Conservation (phyloP, 2,329 filamentous ascomycete genomes). For the Anthostomella pinea region DNA sequence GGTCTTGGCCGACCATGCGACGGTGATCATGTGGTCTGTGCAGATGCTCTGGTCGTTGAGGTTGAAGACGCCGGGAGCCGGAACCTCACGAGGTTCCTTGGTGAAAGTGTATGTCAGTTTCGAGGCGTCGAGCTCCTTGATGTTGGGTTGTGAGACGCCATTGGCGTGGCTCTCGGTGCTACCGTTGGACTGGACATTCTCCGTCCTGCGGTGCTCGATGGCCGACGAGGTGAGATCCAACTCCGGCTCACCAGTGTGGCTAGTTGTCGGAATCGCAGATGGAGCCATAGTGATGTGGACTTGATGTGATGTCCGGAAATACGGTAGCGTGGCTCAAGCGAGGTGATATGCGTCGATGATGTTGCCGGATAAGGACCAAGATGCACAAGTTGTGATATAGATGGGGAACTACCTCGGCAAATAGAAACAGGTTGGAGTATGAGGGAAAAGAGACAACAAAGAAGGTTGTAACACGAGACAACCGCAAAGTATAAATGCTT, state of each 20-base stretch:
- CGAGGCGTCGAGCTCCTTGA: conserved; percentile 60
- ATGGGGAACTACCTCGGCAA: not conserved
- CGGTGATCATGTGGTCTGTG: conserved; percentile 86
- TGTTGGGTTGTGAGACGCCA: conserved; percentile 42
- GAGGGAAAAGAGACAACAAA: too few species aligned
- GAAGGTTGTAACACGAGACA: not conserved
- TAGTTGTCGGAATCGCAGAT: conserved; percentile 40
- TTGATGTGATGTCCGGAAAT: not conserved
- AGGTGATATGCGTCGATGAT: too few species aligned
- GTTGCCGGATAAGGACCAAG: too few species aligned
- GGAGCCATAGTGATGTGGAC: conserved; percentile 42
- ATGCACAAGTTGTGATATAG: too few species aligned
- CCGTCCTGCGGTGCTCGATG: conserved; percentile 47
- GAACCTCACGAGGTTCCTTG: conserved; percentile 26
- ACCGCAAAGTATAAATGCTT: conserved; percentile 14
- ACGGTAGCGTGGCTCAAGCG: too few species aligned
- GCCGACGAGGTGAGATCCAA: conserved; percentile 51
- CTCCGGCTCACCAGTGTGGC: conserved; percentile 41
- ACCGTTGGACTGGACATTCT: conserved; percentile 29
- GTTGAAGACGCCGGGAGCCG: conserved; percentile 26
- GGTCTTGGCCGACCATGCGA: conserved; percentile 53
- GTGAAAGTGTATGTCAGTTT: conserved; percentile 52
- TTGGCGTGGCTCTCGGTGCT: conserved; percentile 24
- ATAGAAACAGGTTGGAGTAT: conserved; percentile 1
- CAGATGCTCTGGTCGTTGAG: conserved; percentile 49